Percentiles rank a stretch among this genome's conserved stretches.
These are phyloP conservation scores for Penicillium psychrosexuale DNA, from an alignment of 2,329 filamentous ascomycete genomes.

Conservation along the genomic window DNA sequence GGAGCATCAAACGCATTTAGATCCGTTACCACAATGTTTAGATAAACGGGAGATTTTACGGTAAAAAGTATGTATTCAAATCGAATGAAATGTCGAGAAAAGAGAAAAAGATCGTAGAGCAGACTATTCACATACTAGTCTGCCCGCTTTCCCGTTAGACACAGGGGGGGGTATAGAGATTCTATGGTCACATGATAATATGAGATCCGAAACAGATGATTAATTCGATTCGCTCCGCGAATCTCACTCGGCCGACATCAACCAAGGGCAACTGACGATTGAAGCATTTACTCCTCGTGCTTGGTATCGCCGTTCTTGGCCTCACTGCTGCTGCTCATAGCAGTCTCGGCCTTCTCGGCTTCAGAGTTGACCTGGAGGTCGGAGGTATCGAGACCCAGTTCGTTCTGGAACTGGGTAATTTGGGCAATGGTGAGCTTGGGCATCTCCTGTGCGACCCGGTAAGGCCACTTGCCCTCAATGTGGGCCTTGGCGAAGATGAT, in stretches of 20 bases:
- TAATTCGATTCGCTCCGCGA: neutral
- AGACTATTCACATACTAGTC: slow-evolving; percentile 1
- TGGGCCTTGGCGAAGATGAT: slow-evolving; percentile 42
- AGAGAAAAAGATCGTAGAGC: neutral
- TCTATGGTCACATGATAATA: slow-evolving; percentile 6
- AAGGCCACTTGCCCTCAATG: slow-evolving; percentile 34
- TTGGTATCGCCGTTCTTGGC: slow-evolving; percentile 8
- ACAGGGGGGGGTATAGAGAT: neutral
- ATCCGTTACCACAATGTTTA: neutral
- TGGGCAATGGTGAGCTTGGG: slow-evolving; percentile 30
- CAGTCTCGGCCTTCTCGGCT: slow-evolving; percentile 20
- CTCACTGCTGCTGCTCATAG: slow-evolving; percentile 18
- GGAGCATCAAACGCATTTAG: neutral
- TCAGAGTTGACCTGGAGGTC: neutral
- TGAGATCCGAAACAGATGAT: slow-evolving; percentile 1
- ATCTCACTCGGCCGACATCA: neutral
- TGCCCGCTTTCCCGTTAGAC: neutral
- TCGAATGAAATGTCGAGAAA: neutral
- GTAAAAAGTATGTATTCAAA: neutral
- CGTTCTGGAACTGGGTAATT: slow-evolving; percentile 24
- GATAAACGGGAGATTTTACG: neutral
- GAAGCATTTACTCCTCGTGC: neutral
- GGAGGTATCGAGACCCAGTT: slow-evolving; percentile 22
- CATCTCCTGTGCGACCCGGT: slow-evolving; percentile 24
- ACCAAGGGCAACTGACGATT: neutral